Evolutionary conservation across 192 early-diverging fungal species (phyloP).

Genomic region (Jimgerdemannia flammicorona): DNA sequence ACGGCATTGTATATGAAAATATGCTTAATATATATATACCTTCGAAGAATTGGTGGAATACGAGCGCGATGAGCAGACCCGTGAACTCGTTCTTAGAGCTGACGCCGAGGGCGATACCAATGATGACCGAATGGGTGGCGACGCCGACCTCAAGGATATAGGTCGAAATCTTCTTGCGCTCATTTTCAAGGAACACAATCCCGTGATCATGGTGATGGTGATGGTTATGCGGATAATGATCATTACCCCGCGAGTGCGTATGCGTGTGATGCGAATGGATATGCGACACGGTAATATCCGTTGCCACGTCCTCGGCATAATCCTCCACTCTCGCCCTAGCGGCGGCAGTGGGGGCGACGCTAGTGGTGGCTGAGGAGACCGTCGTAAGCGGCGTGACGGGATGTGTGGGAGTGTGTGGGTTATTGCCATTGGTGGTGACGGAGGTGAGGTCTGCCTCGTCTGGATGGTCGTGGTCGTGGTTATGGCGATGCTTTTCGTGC

Average conservation of each 20-base stretch:
- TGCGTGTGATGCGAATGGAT: slow-evolving; percentile 15
- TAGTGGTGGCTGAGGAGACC: too few relatives aligned
- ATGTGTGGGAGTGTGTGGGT: neutral
- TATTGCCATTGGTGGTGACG: neutral
- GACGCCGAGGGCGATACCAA: slow-evolving; percentile 69
- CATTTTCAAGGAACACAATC: slow-evolving; percentile 24
- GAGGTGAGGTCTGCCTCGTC: neutral
- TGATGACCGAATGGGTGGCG: slow-evolving; percentile 70
- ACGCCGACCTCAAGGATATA: slow-evolving; percentile 79
- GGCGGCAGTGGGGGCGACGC: too few relatives aligned
- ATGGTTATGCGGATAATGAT: slow-evolving; percentile 13
- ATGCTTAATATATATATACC: slow-evolving; percentile 1
- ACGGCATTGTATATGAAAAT: neutral
- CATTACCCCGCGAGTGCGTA: slow-evolving; percentile 1
- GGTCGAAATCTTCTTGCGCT: slow-evolving; percentile 45
- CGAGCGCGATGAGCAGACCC: slow-evolving; percentile 52
- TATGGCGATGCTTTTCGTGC: neutral
- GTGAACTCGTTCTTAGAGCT: slow-evolving; percentile 53
- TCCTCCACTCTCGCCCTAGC: too few relatives aligned
- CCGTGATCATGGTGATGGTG: slow-evolving; percentile 17
- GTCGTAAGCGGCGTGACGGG: too few relatives aligned
- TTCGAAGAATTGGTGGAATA: slow-evolving; percentile 13
- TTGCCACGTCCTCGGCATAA: slow-evolving; percentile 6
- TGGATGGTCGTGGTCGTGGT: neutral
- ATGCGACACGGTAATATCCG: slow-evolving; percentile 9